These are phyloP conservation scores for Sextonia rubra DNA, from an alignment of 164 flowering plant genomes.

Conservation along the genomic window DNA sequence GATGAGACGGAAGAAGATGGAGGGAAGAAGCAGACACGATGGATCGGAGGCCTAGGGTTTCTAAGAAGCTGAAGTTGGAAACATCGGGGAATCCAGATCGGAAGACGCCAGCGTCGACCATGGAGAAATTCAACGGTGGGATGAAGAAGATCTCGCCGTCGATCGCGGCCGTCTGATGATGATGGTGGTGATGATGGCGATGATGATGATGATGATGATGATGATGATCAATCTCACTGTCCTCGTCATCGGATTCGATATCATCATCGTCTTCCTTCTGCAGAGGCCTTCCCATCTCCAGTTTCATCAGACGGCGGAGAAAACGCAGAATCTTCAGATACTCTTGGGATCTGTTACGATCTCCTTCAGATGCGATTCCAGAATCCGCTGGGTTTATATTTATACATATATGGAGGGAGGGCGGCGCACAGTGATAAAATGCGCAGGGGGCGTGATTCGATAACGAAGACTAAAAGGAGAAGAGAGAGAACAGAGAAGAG, in stretches of 20 bases:
- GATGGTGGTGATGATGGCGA: background rate
- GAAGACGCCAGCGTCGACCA: slow-evolving; percentile 86
- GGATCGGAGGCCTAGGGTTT: slow-evolving; percentile 75
- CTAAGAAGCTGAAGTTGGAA: slow-evolving; percentile 73
- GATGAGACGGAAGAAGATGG: background rate
- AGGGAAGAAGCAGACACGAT: slow-evolving; percentile 45
- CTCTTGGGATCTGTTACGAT: background rate
- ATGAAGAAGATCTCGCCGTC: slow-evolving; percentile 31
- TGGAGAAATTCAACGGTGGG: slow-evolving; percentile 86
- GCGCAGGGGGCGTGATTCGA: too few species aligned
- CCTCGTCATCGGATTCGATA: background rate
- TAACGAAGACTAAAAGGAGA: too few species aligned
- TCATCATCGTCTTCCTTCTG: background rate
- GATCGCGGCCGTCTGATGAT: background rate
- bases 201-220: background rate
- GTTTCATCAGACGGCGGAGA: background rate
- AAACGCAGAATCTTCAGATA: background rate
- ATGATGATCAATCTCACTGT: background rate
- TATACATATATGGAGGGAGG: too few species aligned
- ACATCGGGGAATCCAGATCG: slow-evolving; percentile 88
- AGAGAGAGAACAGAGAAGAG: too few species aligned
- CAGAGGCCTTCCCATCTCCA: background rate
- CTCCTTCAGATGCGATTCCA: background rate
- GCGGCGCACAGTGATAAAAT: too few species aligned
- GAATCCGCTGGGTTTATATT: too few species aligned